phyloP scores from a whole-genome alignment of 1,284 basidiomycete species.

The Coniferiporia sulphurascens region DNA sequence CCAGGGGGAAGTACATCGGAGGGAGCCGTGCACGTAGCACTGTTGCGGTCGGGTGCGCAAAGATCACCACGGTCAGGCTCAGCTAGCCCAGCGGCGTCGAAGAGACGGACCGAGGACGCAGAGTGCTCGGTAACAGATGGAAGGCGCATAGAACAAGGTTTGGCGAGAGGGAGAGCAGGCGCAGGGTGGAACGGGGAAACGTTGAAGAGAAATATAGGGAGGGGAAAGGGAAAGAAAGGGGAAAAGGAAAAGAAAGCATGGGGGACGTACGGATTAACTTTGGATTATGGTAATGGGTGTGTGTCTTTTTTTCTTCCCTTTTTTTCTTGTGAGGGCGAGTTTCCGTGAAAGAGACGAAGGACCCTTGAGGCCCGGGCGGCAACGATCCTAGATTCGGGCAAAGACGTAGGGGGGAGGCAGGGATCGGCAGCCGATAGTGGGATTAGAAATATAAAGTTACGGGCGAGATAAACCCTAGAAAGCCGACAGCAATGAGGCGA shows the following conservation, averaged over 20 bases:
- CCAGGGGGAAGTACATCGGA: neutral
- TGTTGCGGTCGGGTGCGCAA: neutral
- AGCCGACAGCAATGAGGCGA: too few species aligned
- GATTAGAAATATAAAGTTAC: too few species aligned
- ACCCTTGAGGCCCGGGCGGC: too few species aligned
- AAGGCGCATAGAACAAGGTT: neutral
- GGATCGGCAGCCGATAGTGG: too few species aligned
- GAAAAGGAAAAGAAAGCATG: neutral
- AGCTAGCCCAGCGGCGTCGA: neutral
- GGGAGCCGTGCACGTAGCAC: neutral
- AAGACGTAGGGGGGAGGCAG: too few species aligned
- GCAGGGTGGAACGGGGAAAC: slow-evolving; percentile 1
- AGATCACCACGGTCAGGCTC: neutral
- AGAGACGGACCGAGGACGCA: neutral
- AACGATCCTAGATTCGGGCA: too few species aligned
- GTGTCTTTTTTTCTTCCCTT: neutral
- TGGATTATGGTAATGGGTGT: neutral
- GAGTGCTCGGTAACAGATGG: neutral
- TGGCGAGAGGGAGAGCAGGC: neutral
- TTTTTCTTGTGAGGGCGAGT: neutral
- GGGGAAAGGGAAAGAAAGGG: slow-evolving; percentile 8
- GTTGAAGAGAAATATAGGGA: slow-evolving; percentile 1
- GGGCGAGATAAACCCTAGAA: too few species aligned
- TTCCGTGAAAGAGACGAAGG: neutral
- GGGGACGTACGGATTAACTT: slow-evolving; percentile 17